A percentile compares a stretch with the other conserved stretches of the same genome.
These are phyloP conservation scores for Ganoderma meredithae DNA, from an alignment of 1,284 basidiomycete species.

Conservation along the genomic window DNA sequence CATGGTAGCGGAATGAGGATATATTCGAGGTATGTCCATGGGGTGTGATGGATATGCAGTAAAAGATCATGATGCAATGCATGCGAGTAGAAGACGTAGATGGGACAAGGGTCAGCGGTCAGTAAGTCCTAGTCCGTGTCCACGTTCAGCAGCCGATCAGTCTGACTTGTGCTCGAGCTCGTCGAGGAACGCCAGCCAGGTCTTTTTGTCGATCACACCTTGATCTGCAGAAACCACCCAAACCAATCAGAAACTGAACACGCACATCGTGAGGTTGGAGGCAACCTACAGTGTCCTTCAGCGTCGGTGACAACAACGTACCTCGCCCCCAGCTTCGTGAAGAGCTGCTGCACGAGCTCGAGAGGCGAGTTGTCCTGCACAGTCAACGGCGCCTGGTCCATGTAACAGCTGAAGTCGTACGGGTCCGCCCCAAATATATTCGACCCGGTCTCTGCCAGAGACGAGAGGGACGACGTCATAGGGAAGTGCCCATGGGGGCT, in stretches of 20 bases:
- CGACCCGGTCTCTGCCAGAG: conserved; percentile 54
- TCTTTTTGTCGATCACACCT: conserved; percentile 93
- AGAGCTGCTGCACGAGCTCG: conserved; percentile 91
- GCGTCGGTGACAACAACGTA: conserved; percentile 88
- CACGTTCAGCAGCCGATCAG: background rate
- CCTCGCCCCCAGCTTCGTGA: conserved; percentile 91
- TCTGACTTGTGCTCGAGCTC: conserved; percentile 58
- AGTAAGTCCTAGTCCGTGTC: too few species aligned
- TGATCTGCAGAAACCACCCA: conserved; percentile 60
- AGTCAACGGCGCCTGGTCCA: conserved; percentile 91
- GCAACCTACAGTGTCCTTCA: conserved; percentile 81
- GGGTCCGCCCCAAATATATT: conserved; percentile 55
- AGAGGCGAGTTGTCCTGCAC: conserved; percentile 85
- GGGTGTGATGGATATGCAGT: background rate
- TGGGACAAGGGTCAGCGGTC: background rate
- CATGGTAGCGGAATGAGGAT: background rate
- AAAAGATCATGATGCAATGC: background rate
- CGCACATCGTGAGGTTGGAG: conserved; percentile 15
- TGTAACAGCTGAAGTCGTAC: conserved; percentile 89
- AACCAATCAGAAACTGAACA: background rate
- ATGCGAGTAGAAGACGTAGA: background rate
- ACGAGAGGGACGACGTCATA: conserved; percentile 66
- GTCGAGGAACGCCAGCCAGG: conserved; percentile 85
- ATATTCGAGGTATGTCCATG: background rate
- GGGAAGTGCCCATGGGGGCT: conserved; percentile 49